These are phyloP conservation scores for Thinopyrum elongatum DNA, from an alignment of 176 grass and related monocot genomes.

Conservation along the genomic window DNA sequence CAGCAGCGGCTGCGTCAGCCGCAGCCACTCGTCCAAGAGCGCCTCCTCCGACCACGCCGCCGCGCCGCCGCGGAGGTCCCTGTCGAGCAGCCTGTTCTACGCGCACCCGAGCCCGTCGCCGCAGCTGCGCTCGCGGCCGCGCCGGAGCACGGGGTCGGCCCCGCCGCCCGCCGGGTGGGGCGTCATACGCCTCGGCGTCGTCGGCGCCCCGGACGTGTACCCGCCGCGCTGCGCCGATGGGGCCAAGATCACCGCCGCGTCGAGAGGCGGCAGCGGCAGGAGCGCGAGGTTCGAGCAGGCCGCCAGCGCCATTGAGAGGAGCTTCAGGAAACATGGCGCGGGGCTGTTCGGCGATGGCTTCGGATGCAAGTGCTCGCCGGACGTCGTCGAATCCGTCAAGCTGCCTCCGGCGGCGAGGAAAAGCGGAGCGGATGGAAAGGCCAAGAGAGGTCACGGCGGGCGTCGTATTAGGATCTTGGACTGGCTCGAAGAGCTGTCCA, in stretches of 20 bases:
- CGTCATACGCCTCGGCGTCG: conserved; percentile 55
- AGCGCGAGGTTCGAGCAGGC: conserved; percentile 22
- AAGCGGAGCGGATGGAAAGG: conserved; percentile 4
- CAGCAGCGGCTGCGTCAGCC: conserved; percentile 63
- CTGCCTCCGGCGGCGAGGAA: conserved; percentile 5
- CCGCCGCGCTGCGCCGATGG: neutral
- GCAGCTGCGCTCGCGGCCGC: conserved; percentile 35
- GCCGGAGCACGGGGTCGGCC: conserved; percentile 44
- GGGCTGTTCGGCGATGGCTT: conserved; percentile 13
- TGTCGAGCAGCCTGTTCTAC: conserved; percentile 57
- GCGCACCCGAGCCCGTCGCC: conserved; percentile 68
- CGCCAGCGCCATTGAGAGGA: conserved; percentile 4
- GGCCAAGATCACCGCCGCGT: neutral
- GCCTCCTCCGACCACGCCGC: conserved; percentile 26
- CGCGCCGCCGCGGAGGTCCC: conserved; percentile 26
- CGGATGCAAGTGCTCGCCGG: conserved; percentile 64
- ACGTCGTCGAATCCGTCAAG: conserved; percentile 32
- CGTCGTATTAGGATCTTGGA: conserved; percentile 38
- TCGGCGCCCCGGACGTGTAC: conserved; percentile 50
- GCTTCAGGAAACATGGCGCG: conserved; percentile 11
- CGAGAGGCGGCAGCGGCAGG: conserved; percentile 12
- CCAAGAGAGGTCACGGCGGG: neutral
- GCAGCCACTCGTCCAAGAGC: conserved; percentile 54
- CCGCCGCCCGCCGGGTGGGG: conserved; percentile 39
- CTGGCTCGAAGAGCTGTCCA: conserved; percentile 60